Base-by-base conservation (phyloP, 768 basidiomycete genomes). In the Mycena floridula region DNA sequence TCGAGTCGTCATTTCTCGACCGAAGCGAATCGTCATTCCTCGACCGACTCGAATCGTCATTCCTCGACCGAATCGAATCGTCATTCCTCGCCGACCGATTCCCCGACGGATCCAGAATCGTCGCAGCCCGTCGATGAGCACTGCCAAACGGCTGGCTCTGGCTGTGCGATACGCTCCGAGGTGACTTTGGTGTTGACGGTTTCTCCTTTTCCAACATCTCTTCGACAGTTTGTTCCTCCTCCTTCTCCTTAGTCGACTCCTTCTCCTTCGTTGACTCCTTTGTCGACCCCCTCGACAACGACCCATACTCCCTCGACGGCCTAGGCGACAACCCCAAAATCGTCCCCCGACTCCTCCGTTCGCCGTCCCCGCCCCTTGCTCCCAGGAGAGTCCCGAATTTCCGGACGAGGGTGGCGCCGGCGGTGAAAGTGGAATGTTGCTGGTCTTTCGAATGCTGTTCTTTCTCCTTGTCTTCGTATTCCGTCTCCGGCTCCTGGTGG, bases 71-170 rank as follows among this genome's bases (percentile, higher is more conserved):
- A n/a, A n/a, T n/a, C n/a, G n/a, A n/a, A n/a, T n/a, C n/a, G n/a
- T n/a, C n/a, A n/a, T n/a, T n/a, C n/a, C n/a, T n/a, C n/a, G n/a
- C n/a, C n/a, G n/a, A n/a, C n/a, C n/a, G n/a, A n/a, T n/a, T n/a
- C n/a, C n/a, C n/a, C n/a, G n/a, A 73, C 0, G 85, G 76, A 59
- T 90, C 88, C 25, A 89, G 58, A 27, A 89, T 72, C 13, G 88
- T 89, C 46, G 87, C 85, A 4, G 87, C 87, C 5, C 88, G 72
- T 18, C 88, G 75, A 61, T 89, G 88, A 0, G 71, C 61, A 43
- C 66, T 73, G 12, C 74, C 77, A 42, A 80, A 54, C 26, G 32
- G 54, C 40, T 60, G 57, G 47, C 50, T 53, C 51, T 67, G 65
- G 47, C 63, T 69, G 37, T 65, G 62, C 21, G 67, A 48, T 25